Evolutionary conservation across 345 rosid genomes (phyloP).

Genomic region (Orychophragmus violaceus): DNA sequence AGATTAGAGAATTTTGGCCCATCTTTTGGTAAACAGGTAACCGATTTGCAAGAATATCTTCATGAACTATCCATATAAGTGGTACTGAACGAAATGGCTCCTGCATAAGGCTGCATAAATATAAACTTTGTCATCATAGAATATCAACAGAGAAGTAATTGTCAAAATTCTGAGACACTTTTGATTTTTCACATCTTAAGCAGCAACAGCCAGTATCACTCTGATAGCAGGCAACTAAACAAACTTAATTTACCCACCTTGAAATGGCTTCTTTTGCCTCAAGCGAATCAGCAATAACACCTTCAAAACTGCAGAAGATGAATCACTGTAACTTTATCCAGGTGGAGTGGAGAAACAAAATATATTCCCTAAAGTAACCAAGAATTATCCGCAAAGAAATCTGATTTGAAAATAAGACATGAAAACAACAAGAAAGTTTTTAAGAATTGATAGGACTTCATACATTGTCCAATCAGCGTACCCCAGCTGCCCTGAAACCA

Average conservation of each 20-base stretch:
- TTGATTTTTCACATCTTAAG: conserved; percentile 2
- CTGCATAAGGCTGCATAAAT: conserved; percentile 96
- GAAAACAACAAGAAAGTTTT: conserved; percentile 2
- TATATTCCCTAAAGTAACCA: not conserved
- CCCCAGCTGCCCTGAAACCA: conserved; percentile 42
- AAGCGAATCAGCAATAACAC: conserved; percentile 72
- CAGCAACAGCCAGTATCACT: conserved; percentile 1
- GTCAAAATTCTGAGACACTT: conserved; percentile 5
- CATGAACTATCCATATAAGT: conserved; percentile 88
- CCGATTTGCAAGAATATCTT: conserved; percentile 71
- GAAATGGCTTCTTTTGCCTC: conserved; percentile 75
- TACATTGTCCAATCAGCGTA: conserved; percentile 87
- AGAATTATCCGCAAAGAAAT: conserved; percentile 9
- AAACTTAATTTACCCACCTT: conserved; percentile 44
- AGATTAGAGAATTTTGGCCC: conserved; percentile 56
- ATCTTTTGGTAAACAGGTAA: conserved; percentile 55
- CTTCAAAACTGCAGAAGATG: conserved; percentile 66
- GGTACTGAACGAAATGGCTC: conserved; percentile 90
- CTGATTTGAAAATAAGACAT: not conserved
- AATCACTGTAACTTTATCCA: conserved; percentile 20
- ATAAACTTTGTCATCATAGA: conserved; percentile 47
- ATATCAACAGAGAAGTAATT: conserved; percentile 18
- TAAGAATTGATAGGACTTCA: conserved; percentile 16
- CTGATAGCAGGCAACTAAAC: conserved; percentile 3
- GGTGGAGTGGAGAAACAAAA: conserved; percentile 8